Conservation (phyloP, 2,329 filamentous ascomycete genomes). For the Dactylonectria estremocensis region DNA sequence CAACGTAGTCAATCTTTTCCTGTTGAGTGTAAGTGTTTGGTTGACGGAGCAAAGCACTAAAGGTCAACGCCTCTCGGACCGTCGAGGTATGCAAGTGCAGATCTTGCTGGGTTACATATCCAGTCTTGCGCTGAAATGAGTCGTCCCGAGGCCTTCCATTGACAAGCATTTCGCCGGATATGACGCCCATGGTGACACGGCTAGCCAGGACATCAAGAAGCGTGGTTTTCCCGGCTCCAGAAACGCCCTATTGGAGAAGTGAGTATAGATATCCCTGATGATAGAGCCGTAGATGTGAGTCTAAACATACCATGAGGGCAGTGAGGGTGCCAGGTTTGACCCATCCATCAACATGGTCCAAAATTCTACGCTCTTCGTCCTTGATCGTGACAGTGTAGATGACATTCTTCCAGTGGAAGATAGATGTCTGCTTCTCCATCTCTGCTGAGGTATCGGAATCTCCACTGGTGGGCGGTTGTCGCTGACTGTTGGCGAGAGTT, state of each 20-base stretch:
- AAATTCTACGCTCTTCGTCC: not conserved
- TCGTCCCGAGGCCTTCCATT: not conserved
- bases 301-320: not conserved
- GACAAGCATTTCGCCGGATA: not conserved
- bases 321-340: not conserved
- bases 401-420: not conserved
- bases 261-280: not conserved
- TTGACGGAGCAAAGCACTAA: conserved; percentile 2
- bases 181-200: not conserved
- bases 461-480: not conserved
- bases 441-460: not conserved
- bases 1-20: conserved; percentile 4
- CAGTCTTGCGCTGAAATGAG: conserved; percentile 5
- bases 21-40: not conserved
- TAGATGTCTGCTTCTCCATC: not conserved
- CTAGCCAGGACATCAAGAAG: not conserved
- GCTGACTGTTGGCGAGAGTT: not conserved
- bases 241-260: not conserved
- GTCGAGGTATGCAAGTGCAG: conserved; percentile 3
- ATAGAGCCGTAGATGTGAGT: not conserved
- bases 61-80: not conserved
- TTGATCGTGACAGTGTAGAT: not conserved
- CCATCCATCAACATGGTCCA: conserved; percentile 1
- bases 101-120: conserved; percentile 5
- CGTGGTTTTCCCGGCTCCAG: not conserved